phyloP scores from a whole-genome alignment of 78 protist genomes.

The Creolimax fragrantissima region DNA sequence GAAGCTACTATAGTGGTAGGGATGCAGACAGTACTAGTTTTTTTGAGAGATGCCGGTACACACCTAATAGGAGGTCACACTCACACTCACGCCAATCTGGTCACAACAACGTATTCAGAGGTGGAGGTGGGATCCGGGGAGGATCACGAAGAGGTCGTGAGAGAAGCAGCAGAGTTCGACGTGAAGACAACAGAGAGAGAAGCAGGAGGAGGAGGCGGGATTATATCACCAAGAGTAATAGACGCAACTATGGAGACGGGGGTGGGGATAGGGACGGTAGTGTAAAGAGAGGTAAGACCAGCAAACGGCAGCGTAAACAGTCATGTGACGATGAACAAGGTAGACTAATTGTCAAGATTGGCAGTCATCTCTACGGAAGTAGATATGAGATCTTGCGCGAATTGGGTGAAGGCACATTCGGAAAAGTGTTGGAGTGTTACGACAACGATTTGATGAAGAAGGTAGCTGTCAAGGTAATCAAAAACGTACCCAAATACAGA shows the following conservation, averaged over 20 bases:
- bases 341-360: neutral
- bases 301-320: neutral
- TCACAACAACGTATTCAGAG: neutral
- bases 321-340: neutral
- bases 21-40: neutral
- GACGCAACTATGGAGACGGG: neutral
- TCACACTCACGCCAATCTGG: neutral
- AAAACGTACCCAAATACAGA: constrained; percentile 33
- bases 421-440: constrained; percentile 51
- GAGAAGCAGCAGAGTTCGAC: neutral
- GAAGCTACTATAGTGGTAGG: neutral
- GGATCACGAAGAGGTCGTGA: neutral
- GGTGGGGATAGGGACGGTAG: neutral
- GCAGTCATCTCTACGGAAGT: neutral
- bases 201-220: neutral
- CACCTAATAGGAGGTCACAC: neutral
- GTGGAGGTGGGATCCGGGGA: neutral
- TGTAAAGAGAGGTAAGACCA: neutral
- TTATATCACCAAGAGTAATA: neutral
- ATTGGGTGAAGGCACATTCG: constrained; percentile 67
- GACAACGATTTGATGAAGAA: neutral
- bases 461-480: constrained; percentile 71
- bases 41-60: neutral
- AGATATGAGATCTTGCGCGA: neutral
- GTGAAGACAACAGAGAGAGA: neutral